A percentile compares a stretch with the other conserved stretches of the same genome.
These are phyloP conservation scores for Gonium pectorale DNA, from an alignment of 139 green algal genomes.

Conservation along the genomic window DNA sequence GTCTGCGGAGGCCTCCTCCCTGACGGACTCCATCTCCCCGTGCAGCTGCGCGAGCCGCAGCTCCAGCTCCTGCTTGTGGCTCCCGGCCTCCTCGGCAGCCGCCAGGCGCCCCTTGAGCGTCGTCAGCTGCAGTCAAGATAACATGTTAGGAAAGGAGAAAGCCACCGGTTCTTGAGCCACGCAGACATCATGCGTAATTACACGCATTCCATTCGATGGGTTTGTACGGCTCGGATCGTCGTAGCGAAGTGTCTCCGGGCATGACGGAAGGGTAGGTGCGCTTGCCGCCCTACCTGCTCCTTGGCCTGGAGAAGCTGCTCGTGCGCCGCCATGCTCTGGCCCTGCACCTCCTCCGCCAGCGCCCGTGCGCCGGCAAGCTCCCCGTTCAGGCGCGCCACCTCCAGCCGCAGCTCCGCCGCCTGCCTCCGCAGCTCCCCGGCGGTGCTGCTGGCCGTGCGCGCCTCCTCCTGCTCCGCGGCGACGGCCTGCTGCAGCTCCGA, in stretches of 20 bases:
- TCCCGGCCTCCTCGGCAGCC: neutral
- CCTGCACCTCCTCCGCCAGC: constrained; percentile 12
- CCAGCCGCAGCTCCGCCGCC: neutral
- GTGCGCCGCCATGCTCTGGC: neutral
- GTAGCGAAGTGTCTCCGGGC: too few species aligned
- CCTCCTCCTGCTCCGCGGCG: neutral
- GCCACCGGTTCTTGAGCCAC: too few species aligned
- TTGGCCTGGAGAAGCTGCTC: constrained; percentile 5
- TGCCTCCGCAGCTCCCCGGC: neutral
- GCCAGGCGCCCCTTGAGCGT: constrained; percentile 20
- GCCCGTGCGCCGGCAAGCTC: neutral
- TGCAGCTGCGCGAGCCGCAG: neutral
- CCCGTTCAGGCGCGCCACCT: neutral
- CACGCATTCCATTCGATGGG: too few species aligned
- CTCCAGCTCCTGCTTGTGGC: neutral
- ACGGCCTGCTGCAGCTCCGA: neutral
- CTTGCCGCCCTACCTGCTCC: neutral
- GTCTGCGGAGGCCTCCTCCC: neutral
- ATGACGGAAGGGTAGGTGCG: too few species aligned
- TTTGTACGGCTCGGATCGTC: too few species aligned
- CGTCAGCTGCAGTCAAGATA: constrained; percentile 1
- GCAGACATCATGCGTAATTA: too few species aligned
- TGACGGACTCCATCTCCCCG: neutral
- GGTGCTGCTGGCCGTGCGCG: neutral
- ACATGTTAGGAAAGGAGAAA: too few species aligned